A percentile compares a stretch with the other conserved stretches of the same genome.
These are phyloP conservation scores for Gleditsia sinensis DNA, from an alignment of 306 rosid species.

Conservation along the genomic window DNA sequence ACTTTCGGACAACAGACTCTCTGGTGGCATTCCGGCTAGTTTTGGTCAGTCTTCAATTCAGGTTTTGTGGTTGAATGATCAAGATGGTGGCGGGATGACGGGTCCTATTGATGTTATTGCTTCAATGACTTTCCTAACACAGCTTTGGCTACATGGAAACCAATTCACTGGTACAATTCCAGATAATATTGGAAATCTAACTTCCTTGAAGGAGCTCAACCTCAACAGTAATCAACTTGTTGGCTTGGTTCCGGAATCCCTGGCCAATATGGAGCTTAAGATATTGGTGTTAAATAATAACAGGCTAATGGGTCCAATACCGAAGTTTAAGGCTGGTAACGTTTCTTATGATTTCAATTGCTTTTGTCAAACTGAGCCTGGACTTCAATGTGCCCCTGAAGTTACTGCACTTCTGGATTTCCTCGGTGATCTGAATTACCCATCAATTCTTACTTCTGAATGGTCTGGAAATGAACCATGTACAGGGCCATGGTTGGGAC, in stretches of 20 bases:
- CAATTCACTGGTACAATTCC: slow-evolving; percentile 69
- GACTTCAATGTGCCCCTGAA: slow-evolving; percentile 58
- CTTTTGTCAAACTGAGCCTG: slow-evolving; percentile 67
- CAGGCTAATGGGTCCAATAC: slow-evolving; percentile 74
- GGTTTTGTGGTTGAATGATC: slow-evolving; percentile 83
- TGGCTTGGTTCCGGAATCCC: slow-evolving; percentile 61
- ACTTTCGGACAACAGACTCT: slow-evolving; percentile 59
- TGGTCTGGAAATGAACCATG: slow-evolving; percentile 88
- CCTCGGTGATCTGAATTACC: slow-evolving; percentile 61
- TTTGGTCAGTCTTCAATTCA: slow-evolving; percentile 64
- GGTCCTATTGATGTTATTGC: slow-evolving; percentile 67
- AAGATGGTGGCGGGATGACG: slow-evolving; percentile 57
- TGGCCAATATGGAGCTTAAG: slow-evolving; percentile 65
- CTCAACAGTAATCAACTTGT: slow-evolving; percentile 69
- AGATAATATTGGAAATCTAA: slow-evolving; percentile 55
- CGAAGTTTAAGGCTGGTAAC: slow-evolving; percentile 60
- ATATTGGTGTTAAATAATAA: slow-evolving; percentile 69
- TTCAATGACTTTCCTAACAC: slow-evolving; percentile 62
- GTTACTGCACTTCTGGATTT: slow-evolving; percentile 65
- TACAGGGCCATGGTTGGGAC: slow-evolving; percentile 69
- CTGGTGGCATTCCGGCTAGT: slow-evolving; percentile 59
- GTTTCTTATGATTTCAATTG: slow-evolving; percentile 53
- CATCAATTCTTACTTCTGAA: slow-evolving; percentile 54
- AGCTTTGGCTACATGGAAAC: slow-evolving; percentile 88
- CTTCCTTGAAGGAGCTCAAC: slow-evolving; percentile 71